Evolutionary conservation across 129 eudicot species (phyloP), one percentile per base, ranked within the genome.

Genomic region (Kitagawia praeruptora): DNA sequence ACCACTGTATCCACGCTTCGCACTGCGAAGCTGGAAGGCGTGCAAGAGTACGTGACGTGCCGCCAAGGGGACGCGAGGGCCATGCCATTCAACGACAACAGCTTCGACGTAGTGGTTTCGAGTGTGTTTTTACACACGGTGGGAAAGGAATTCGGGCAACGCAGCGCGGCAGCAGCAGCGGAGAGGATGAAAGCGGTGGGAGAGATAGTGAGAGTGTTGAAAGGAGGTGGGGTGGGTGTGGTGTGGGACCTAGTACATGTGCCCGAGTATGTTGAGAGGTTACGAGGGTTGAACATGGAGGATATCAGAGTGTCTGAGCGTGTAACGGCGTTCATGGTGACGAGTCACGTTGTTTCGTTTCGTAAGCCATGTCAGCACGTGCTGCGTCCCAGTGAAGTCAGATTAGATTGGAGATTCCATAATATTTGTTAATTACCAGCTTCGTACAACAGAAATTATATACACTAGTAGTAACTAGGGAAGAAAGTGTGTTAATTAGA

Each of bases 81-180:
- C 58, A 86, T 94, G 23, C 98, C 98, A 4, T 94, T 94, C 53
- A 78, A 82, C 2, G 98, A 94, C 79, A 85, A 85, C 58, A 87
- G 88, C 80, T 94, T 94, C 86, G 98, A 94, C 84, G 97, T 90
- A 83, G 98, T 94, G 87, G 97, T 92, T 28, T 94, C 98, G 67
- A 93, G 89, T 1, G 93, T 79, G 76, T 92, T 90, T 21, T 81
- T 94, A 25, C 97, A 92, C 83, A 88, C 85, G 15, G 93, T 93
- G 6, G 98, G 98, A 63, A 91, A 87, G 75, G 98, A 93, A 79
- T 87, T 84, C 77, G 96, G 98, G 72, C 77, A 81, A 58, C 84
- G 84, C 28, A 66, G 91, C 11, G 97, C 98, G 49, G 97, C 90
- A 46, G 96, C 98, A 5, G 83, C 89, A 77, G 98, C 97, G 79